phyloP scores from a whole-genome alignment of 257 asterid species.

The Capsicum chinense region DNA sequence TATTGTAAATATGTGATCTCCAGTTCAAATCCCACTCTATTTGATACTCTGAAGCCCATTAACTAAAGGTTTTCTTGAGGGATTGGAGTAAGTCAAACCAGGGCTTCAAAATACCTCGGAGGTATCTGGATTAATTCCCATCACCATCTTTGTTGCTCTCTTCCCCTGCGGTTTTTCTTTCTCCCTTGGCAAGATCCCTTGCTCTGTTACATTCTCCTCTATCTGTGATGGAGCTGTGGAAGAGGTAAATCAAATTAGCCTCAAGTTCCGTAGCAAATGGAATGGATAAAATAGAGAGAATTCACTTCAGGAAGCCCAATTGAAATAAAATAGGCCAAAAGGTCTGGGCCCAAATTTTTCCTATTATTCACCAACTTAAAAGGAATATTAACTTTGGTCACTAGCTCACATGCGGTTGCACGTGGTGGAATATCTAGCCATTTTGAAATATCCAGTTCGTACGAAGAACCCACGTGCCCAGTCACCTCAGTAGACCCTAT shows the following conservation, averaged over 20 bases:
- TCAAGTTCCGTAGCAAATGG: not conserved
- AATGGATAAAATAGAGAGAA: not conserved
- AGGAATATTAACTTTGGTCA: too few species aligned
- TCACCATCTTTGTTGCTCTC: not conserved
- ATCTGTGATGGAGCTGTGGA: not conserved
- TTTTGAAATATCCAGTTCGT: not conserved
- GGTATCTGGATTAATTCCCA: not conserved
- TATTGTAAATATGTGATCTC: too few species aligned
- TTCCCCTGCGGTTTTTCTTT: not conserved
- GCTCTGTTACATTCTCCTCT: not conserved
- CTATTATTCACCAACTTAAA: not conserved
- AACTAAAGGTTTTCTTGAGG: too few species aligned
- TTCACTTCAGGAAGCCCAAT: not conserved
- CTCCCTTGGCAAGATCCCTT: not conserved
- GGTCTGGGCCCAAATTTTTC: not conserved
- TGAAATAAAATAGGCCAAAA: not conserved
- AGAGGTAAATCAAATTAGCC: not conserved
- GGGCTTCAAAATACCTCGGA: not conserved
- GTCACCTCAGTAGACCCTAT: not conserved
- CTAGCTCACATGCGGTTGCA: not conserved
- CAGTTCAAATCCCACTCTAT: too few species aligned
- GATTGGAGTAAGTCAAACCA: not conserved
- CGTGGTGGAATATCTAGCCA: not conserved
- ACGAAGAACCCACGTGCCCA: not conserved
- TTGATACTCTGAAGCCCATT: too few species aligned